Conservation (phyloP, 164 flowering plant species). For the Nelumbo lutea region DNA sequence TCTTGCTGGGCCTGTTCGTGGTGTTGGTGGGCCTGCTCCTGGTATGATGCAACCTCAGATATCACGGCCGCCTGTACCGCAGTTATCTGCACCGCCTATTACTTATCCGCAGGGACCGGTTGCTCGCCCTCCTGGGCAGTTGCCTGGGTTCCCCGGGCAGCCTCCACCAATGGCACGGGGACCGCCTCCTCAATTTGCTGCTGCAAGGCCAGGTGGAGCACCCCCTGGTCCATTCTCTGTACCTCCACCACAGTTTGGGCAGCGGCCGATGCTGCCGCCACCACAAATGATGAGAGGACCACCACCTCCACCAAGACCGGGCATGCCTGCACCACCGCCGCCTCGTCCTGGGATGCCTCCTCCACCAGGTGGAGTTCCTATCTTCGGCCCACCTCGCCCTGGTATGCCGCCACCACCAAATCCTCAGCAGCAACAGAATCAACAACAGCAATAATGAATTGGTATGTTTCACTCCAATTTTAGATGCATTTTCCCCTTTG, state of each 20-base stretch:
- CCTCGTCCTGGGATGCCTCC: conserved; percentile 77
- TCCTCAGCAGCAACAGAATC: conserved; percentile 34
- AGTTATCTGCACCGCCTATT: conserved; percentile 60
- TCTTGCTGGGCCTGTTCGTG: conserved; percentile 81
- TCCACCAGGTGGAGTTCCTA: conserved; percentile 71
- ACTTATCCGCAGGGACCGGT: conserved; percentile 50
- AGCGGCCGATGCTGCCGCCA: conserved; percentile 34
- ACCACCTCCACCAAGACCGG: conserved; percentile 33
- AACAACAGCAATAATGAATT: conserved; percentile 20
- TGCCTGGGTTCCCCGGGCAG: conserved; percentile 50
- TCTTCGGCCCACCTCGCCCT: conserved; percentile 69
- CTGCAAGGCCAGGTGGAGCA: conserved; percentile 37
- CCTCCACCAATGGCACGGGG: conserved; percentile 45
- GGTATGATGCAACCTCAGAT: conserved; percentile 99
- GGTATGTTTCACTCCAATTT: conserved; percentile 8
- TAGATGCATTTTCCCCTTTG: too few species aligned
- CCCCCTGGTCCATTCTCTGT: conserved; percentile 36
- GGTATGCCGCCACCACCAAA: conserved; percentile 74
- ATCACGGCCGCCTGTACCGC: conserved; percentile 58
- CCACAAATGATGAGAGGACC: conserved; percentile 65
- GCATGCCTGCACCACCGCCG: conserved; percentile 49
- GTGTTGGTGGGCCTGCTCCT: conserved; percentile 93
- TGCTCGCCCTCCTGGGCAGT: conserved; percentile 61
- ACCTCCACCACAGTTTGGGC: conserved; percentile 30
- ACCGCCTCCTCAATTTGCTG: conserved; percentile 41